phyloP scores from a whole-genome alignment of 2,329 filamentous ascomycete genomes.

The Aspergillus sclerotialis region DNA sequence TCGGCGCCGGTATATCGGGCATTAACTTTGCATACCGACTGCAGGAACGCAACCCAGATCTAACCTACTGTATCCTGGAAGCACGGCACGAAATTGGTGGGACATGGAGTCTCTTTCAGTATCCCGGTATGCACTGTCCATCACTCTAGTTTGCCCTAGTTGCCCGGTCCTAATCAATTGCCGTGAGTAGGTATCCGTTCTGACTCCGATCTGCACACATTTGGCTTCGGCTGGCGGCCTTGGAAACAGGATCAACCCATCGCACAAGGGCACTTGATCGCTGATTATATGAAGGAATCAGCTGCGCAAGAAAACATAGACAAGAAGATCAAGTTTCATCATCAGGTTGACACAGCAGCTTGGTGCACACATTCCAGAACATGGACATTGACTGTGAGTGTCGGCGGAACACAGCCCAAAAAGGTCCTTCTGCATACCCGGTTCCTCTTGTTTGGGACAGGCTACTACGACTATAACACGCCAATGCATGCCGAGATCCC shows the following conservation, averaged over 20 bases:
- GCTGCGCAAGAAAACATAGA: slow-evolving; percentile 45
- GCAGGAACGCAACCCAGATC: slow-evolving; percentile 46
- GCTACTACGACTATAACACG: slow-evolving; percentile 66
- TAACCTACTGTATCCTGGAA: slow-evolving; percentile 59
- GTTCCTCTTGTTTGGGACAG: slow-evolving; percentile 53
- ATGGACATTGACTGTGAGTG: slow-evolving; percentile 44
- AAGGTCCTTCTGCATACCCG: slow-evolving; percentile 17
- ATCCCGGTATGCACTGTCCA: too few species aligned
- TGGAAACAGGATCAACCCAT: slow-evolving; percentile 50
- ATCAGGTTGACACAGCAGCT: slow-evolving; percentile 41
- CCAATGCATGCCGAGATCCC: slow-evolving; percentile 55
- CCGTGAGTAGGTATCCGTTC: slow-evolving; percentile 63
- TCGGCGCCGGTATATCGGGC: slow-evolving; percentile 65
- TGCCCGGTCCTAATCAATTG: too few species aligned
- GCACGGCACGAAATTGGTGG: slow-evolving; percentile 57
- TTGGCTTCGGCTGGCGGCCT: slow-evolving; percentile 59
- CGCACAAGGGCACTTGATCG: slow-evolving; percentile 44
- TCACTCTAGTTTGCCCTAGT: too few species aligned
- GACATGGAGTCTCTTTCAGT: slow-evolving; percentile 67
- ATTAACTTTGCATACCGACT: slow-evolving; percentile 65
- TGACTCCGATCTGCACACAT: slow-evolving; percentile 52
- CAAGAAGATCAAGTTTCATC: slow-evolving; percentile 44
- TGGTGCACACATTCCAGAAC: slow-evolving; percentile 47
- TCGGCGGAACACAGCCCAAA: slow-evolving; percentile 14
- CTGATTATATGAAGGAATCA: slow-evolving; percentile 45